Base-by-base conservation (phyloP, 1,284 basidiomycete species). In the Cryptococcus floricola region DNA sequence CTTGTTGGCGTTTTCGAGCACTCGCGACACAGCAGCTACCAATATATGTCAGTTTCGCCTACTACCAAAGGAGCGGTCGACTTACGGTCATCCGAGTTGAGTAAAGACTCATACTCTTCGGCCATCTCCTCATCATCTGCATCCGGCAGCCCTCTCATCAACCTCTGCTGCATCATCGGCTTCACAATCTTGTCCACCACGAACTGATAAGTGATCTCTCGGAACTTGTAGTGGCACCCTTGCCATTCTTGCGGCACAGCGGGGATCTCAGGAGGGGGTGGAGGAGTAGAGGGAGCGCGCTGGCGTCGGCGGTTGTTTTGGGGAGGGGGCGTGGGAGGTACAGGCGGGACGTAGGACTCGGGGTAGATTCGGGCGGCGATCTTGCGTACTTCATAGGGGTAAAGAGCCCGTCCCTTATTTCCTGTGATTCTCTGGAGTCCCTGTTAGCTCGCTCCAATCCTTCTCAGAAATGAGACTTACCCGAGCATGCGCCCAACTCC, bases 1-100 rank as follows among this genome's bases (percentile, higher is more conserved):
- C 76, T 95, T 94, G 56, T 86, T 83, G 75, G 87, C 87, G 75
- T 98, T 98, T 69, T 93, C 85, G 16, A 98, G 87, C 13, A 88
- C 83, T 1, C 82, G 82, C 70, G 83, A 84, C 53, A 87, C 82
- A 1, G 69, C 70, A 18, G 50, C 69, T 73, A 54, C 19, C 31
- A 27, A 19, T 0, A 19, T 4, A 1, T n/a, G 28, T 58, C 41
- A 61, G 55, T 41, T 18, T 23, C 23, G 39, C 39, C 8, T 12
- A 13, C 34, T 44, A 49, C 28, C 31, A 47, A 37, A 12, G 39
- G 7, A 6, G 3, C 12, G 6, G 12, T 7, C 1, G 2, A 64
- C 68, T 61, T 48, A 69, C 65, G 57, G 53, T 73, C 73, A 34
- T 59, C 56, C 13, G 72, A 59, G 48, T 65, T 65, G n/a, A 73